phyloP scores from a whole-genome alignment of 73 alveolate species.

The Diophrys appendiculata region DNA sequence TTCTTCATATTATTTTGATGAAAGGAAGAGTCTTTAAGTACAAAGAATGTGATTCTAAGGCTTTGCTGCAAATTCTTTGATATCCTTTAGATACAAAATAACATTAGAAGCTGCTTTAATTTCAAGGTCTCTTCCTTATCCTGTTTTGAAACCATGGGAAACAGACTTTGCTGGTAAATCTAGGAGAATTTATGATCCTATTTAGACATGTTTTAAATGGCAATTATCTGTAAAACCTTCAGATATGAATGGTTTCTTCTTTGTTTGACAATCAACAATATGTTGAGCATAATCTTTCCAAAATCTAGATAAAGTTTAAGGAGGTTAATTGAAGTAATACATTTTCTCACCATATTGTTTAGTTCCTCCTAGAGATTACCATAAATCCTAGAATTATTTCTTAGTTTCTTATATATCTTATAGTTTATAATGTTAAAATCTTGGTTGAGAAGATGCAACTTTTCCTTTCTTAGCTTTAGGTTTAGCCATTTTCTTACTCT shows the following conservation, averaged over 20 bases:
- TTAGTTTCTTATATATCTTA: not conserved
- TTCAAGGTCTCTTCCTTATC: slow-evolving; percentile 56
- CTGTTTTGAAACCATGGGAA: slow-evolving; percentile 61
- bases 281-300: slow-evolving; percentile 86
- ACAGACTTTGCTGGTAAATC: slow-evolving; percentile 69
- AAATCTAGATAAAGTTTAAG: slow-evolving; percentile 40
- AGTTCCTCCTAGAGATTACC: slow-evolving; percentile 28
- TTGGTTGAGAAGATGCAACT: not conserved
- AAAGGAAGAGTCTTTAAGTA: not conserved
- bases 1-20: slow-evolving; percentile 17
- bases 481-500: not conserved
- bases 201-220: not conserved
- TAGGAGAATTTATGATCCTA: slow-evolving; percentile 35
- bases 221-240: slow-evolving; percentile 56
- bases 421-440: not conserved
- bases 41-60: not conserved
- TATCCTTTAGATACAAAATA: slow-evolving; percentile 73
- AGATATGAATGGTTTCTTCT: slow-evolving; percentile 86
- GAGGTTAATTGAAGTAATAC: slow-evolving; percentile 48
- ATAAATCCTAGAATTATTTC: not conserved
- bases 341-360: slow-evolving; percentile 90
- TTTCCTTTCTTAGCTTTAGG: not conserved
- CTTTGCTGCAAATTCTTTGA: not conserved
- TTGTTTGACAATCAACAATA: slow-evolving; percentile 76
- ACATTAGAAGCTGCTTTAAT: slow-evolving; percentile 64